Evolutionary conservation across 2,329 filamentous ascomycete species (phyloP).

Genomic region (Penicillium rolfsii): DNA sequence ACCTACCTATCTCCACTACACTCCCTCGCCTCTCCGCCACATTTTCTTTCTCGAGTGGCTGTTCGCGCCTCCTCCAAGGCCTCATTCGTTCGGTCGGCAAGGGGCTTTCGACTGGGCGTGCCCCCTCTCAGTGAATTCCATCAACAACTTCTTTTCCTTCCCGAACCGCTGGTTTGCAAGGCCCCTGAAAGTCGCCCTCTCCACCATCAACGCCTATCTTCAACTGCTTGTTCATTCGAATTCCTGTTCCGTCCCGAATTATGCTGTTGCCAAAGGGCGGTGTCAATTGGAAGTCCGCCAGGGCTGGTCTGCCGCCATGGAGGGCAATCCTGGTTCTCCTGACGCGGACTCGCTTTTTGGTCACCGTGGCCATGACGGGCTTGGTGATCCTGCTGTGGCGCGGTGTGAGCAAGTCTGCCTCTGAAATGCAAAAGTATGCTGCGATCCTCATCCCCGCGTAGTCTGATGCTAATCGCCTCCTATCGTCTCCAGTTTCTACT

Average conservation of each 20-base stretch:
- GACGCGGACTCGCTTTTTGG: conserved; percentile 75
- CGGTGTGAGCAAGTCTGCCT: conserved; percentile 76
- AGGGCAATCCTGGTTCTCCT: conserved; percentile 71
- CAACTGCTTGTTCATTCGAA: conserved; percentile 3
- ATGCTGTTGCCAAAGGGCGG: conserved; percentile 94
- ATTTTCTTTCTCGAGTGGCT: conserved; percentile 2
- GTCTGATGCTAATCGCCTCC: conserved; percentile 9
- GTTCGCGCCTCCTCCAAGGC: conserved; percentile 24
- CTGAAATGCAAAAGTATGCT: conserved; percentile 85
- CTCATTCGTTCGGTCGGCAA: conserved; percentile 33
- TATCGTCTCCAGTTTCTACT: conserved; percentile 74
- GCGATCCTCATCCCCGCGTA: background rate
- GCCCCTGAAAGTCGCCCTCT: conserved; percentile 22
- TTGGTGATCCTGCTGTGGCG: conserved; percentile 84
- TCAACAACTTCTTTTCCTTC: conserved; percentile 4
- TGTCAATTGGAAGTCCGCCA: conserved; percentile 89
- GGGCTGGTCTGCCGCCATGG: conserved; percentile 74
- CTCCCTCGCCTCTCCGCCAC: background rate
- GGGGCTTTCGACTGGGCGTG: conserved; percentile 28
- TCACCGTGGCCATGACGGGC: conserved; percentile 70
- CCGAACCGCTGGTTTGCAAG: conserved; percentile 21
- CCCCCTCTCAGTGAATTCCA: conserved; percentile 14
- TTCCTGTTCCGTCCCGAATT: conserved; percentile 30
- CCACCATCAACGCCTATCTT: background rate
- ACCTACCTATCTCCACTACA: conserved; percentile 8